Base-by-base conservation (phyloP, 257 asterid species). In the Penstemon barbatus region DNA sequence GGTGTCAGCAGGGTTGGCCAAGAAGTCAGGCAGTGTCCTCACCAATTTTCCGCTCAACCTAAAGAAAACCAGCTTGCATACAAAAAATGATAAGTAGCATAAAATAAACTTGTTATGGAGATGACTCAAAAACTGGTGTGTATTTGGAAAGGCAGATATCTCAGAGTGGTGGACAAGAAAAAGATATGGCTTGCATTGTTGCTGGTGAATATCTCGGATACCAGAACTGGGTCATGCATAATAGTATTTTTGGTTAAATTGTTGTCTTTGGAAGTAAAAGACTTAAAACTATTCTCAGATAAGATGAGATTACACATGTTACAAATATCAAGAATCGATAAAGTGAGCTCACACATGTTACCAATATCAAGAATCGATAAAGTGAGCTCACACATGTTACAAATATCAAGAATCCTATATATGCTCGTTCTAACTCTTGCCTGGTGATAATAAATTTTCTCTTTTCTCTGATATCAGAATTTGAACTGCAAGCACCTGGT, bases 401-500 rank as follows among this genome's bases (percentile, higher is more conserved):
- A 46, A 65, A 48, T 48, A 52, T 65, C 50, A 65, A 9, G 68
- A 57, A 8, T 57, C 51, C 54, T 50, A 33, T 48, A 49, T 44
- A 66, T 15, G 57, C 49, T 69, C 50, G 48, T 53, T 61, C 58
- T 44, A 51, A 69, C 71, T 42, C 86, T 65, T 82, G 81, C 99
- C 99, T 81, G 97, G 97, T 74, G 95, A 79, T 74, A 91, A 76
- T 77, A 78, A 71, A 63, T 65, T 71, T 70, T 55, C 71, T 79
- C 99, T 85, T 79, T 86, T 83, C 70, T 84, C 96, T 5, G 99
- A 94, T 82, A 85, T 82, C 70, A 94, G 78, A 75, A 91, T 79
- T 81, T 83, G 95, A 75, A 94, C 94, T 61, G 96, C 96, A 61
- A 91, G 83, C 78, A 59, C 77, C 85, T 87, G 91, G 76, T 79